Evolutionary conservation across 768 basidiomycete species (phyloP).

Genomic region (Mrakia blollopis): DNA sequence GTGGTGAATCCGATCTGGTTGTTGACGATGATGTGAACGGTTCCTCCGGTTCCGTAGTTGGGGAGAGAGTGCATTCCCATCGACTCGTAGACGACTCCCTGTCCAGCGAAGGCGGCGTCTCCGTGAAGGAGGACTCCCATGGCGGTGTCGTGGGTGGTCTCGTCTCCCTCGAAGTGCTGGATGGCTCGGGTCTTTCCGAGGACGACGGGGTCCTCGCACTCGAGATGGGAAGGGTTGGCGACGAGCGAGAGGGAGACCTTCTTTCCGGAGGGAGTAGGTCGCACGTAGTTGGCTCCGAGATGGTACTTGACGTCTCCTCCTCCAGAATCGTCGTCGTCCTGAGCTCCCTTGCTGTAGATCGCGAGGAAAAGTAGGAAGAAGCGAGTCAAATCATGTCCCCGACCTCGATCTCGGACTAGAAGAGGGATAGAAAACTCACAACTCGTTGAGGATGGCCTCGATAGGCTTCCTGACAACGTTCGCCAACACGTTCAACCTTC

Average conservation of each 20-base stretch:
- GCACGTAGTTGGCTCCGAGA: constrained; percentile 95
- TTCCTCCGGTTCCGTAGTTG: constrained; percentile 93
- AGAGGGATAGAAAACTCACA: constrained; percentile 13
- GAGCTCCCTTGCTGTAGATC: constrained; percentile 53
- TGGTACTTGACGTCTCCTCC: constrained; percentile 99
- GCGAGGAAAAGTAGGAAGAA: not conserved
- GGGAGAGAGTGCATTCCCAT: constrained; percentile 97
- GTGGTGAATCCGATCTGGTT: constrained; percentile 67
- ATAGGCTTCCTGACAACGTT: constrained; percentile 98
- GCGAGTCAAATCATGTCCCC: not conserved
- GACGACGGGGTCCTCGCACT: constrained; percentile 97
- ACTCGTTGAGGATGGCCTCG: constrained; percentile 81
- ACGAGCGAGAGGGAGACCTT: constrained; percentile 95
- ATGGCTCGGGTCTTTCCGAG: constrained; percentile 97
- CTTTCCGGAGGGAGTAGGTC: constrained; percentile 96
- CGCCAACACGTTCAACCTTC: constrained; percentile 92
- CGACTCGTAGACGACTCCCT: constrained; percentile 97
- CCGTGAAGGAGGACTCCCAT: constrained; percentile 96
- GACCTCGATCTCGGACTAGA: not conserved
- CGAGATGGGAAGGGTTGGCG: constrained; percentile 96
- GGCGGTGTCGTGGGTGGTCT: constrained; percentile 66
- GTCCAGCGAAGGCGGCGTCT: constrained; percentile 96
- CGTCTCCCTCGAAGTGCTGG: constrained; percentile 88
- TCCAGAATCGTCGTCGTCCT: constrained; percentile 64
- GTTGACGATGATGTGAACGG: constrained; percentile 66